Conservation (phyloP, 2,329 filamentous ascomycete genomes). For the Botrytis deweyae region DNA sequence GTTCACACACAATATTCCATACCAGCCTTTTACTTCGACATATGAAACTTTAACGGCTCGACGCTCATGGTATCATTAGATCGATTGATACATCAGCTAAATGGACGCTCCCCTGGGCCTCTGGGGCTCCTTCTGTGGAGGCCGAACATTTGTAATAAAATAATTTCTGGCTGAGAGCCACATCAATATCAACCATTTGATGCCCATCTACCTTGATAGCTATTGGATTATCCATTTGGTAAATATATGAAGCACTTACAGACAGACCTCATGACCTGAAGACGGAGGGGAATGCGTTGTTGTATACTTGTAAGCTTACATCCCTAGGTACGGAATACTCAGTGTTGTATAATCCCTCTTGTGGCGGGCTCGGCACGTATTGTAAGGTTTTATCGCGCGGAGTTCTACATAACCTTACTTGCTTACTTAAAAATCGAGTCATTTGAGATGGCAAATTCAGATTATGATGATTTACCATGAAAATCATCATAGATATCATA, state of each 20-base stretch:
- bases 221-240: not conserved
- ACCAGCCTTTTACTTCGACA: not conserved
- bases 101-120: not conserved
- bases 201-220: no score
- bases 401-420: not conserved
- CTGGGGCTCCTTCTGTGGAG: not conserved
- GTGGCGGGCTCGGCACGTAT: not conserved
- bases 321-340: not conserved
- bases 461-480: not conserved
- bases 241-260: not conserved
- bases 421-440: not conserved
- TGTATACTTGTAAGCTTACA: not conserved
- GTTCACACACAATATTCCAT: not conserved
- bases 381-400: not conserved
- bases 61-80: not conserved
- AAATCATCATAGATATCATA: not conserved
- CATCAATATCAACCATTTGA: not conserved
- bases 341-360: not conserved
- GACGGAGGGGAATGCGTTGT: not conserved
- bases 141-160: not conserved
- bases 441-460: not conserved
- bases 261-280: not conserved
- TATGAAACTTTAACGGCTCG: not conserved
- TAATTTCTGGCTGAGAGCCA: not conserved
- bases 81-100: no score